These are phyloP conservation scores for Pistacia vera DNA, from an alignment of 345 rosid genomes.

Conservation along the genomic window DNA sequence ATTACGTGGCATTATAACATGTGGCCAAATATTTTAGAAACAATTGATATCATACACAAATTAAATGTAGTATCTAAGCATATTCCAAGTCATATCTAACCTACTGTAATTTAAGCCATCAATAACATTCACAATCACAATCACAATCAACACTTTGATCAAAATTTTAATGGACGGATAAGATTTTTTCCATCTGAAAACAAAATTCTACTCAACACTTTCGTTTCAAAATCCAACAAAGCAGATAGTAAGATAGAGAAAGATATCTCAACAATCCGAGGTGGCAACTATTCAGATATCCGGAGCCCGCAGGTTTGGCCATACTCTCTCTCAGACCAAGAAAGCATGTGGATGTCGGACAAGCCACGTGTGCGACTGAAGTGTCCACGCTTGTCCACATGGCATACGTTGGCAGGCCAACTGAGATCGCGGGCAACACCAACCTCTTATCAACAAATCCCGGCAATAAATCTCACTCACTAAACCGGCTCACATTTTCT, in stretches of 20 bases:
- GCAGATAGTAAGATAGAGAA: constrained; percentile 28
- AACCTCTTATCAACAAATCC: constrained; percentile 76
- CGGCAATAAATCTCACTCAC: constrained; percentile 14
- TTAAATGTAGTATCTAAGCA: background rate
- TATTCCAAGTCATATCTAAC: background rate
- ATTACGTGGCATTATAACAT: background rate
- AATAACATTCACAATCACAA: background rate
- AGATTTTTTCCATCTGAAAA: background rate
- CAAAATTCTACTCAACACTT: background rate
- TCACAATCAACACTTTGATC: background rate
- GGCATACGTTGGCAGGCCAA: constrained; percentile 62
- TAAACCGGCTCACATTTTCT: background rate
- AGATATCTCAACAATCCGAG: constrained; percentile 61
- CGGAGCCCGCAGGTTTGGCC: constrained; percentile 17
- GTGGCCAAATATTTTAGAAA: background rate
- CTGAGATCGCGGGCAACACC: constrained; percentile 67
- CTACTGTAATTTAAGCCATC: background rate
- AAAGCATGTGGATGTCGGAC: constrained; percentile 54
- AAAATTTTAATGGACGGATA: background rate
- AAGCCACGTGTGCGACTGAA: constrained; percentile 49
- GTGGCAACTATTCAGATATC: constrained; percentile 43
- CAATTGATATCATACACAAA: background rate
- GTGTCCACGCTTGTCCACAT: constrained; percentile 50
- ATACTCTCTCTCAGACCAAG: constrained; percentile 10
- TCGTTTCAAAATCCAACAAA: constrained; percentile 1